Base-by-base conservation (phyloP, 1,284 basidiomycete species). In the Moesziomyces globuligerus region DNA sequence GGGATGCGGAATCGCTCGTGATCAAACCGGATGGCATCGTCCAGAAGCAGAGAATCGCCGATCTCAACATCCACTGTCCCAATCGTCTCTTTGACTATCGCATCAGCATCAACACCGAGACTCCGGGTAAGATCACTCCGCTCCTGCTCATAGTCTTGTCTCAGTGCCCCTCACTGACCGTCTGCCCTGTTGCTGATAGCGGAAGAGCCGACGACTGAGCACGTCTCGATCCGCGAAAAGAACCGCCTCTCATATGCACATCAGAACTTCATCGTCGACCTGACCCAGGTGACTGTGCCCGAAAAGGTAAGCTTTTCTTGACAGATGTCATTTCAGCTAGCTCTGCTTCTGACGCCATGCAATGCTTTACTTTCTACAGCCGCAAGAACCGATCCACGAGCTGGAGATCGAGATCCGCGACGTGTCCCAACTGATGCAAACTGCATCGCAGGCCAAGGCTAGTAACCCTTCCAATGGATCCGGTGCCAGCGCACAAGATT, bases 161-260 rank as follows among this genome's bases (percentile, higher is more conserved):
- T 40, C 34, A 32, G 18, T 32, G 21, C 13, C 7, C 26, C 17
- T 36, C 13, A 32, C 21, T 39, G 18, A 17, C 48, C 24, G 32
- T 17, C 5, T 3, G 1, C 15, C 32, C 10, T 7, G 15, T 1
- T 3, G 15, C 15, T 5, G 11, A 29, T 32, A 39, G 67, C 67
- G 17, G 34, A 48, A 32, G 69, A 83, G 74, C 81, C 48, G 62
- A 81, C 59, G 18, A 75, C 83, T 52, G 37, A 72, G 26, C 65
- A 81, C 47, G 60, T 62, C 34, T 83, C 81, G 23, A 55, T 54
- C 88, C 26, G 88, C 92, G 62, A 87, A 87, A 84, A 98, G 96
- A 93, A 98, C 83, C 87, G 96, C 34, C 86, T 97, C 78, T 92
- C 91, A 72, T 98, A 98, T 82, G 85, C 89, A 2, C 94, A 98